These are phyloP conservation scores for Phytophthora hybrid DNA, from an alignment of 352 stramenopile genomes.

Conservation along the genomic window DNA sequence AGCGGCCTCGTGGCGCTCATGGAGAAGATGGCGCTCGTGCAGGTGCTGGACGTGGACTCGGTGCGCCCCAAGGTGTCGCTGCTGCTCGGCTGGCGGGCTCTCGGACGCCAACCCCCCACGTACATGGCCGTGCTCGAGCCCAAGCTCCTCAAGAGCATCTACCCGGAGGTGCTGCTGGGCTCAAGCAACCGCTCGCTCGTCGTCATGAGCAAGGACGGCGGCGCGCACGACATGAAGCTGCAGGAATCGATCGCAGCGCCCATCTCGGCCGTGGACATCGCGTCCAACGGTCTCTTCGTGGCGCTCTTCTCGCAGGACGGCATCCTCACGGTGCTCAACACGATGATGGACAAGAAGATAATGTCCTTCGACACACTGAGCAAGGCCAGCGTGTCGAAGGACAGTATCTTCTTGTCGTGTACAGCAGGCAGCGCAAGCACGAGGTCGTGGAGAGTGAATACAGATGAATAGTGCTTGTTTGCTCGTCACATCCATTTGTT, in stretches of 20 bases:
- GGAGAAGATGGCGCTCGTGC: slow-evolving; percentile 84
- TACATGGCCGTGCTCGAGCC: slow-evolving; percentile 94
- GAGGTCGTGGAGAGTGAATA: no score
- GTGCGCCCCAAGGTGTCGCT: slow-evolving; percentile 81
- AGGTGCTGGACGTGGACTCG: slow-evolving; percentile 83
- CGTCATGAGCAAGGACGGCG: slow-evolving; percentile 74
- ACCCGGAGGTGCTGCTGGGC: slow-evolving; percentile 94
- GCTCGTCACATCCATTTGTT: no score
- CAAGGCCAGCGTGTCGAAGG: no score
- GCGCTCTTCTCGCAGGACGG: slow-evolving; percentile 95
- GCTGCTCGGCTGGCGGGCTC: slow-evolving; percentile 74
- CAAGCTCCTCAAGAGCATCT: slow-evolving; percentile 90
- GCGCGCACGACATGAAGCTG: slow-evolving; percentile 86
- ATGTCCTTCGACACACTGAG: slow-evolving; percentile 88
- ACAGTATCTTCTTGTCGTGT: no score
- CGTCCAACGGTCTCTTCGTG: no score
- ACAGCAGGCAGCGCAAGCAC: no score
- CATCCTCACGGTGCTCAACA: slow-evolving; percentile 95
- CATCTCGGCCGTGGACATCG: slow-evolving; percentile 94
- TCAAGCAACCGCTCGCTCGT: slow-evolving; percentile 93
- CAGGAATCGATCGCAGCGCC: slow-evolving; percentile 82
- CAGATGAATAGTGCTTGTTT: no score
- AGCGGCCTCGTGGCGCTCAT: slow-evolving; percentile 80
- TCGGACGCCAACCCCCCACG: slow-evolving; percentile 80
- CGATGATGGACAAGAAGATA: slow-evolving; percentile 96